A percentile compares a stretch with the other conserved stretches of the same genome.
phyloP scores from a whole-genome alignment of 2,329 filamentous ascomycete species.

The Fusarium annulatum region DNA sequence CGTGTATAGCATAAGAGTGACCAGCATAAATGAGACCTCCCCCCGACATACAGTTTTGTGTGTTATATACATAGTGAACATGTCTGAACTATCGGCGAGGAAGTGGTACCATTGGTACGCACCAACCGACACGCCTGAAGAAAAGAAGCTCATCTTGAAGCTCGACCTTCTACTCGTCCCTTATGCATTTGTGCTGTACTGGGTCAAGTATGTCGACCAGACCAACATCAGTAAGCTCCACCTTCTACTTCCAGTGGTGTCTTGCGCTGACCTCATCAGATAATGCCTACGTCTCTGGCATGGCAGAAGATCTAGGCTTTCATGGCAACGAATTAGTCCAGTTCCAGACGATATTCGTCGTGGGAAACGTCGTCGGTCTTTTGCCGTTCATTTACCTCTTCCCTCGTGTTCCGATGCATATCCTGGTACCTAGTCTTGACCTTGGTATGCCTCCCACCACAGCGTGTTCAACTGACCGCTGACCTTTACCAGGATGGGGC shows the following conservation, averaged over 20 bases:
- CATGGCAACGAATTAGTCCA: not conserved
- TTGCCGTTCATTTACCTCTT: not conserved
- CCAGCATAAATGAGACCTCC: not conserved
- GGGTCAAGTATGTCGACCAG: not conserved
- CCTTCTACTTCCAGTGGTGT: accelerated
- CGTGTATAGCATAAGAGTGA: accelerated
- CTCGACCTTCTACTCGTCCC: not conserved
- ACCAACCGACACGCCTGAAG: not conserved
- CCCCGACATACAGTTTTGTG: too few species aligned
- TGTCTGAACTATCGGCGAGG: not conserved
- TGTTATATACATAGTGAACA: too few species aligned
- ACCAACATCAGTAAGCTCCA: not conserved
- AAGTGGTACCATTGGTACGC: not conserved
- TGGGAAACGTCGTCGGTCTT: not conserved
- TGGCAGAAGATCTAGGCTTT: not conserved
- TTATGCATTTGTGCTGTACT: not conserved
- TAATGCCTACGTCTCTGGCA: not conserved
- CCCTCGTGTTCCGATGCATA: not conserved
- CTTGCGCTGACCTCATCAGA: not conserved
- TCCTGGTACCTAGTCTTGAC: not conserved
- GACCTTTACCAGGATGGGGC: not conserved
- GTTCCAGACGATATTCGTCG: not conserved
- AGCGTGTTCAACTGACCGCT: accelerated
- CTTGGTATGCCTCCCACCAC: not conserved
- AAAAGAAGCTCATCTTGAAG: not conserved